Percentiles rank a stretch among this genome's conserved stretches.
Conservation (phyloP, 768 basidiomycete species). For the Lactarius psammicola region DNA sequence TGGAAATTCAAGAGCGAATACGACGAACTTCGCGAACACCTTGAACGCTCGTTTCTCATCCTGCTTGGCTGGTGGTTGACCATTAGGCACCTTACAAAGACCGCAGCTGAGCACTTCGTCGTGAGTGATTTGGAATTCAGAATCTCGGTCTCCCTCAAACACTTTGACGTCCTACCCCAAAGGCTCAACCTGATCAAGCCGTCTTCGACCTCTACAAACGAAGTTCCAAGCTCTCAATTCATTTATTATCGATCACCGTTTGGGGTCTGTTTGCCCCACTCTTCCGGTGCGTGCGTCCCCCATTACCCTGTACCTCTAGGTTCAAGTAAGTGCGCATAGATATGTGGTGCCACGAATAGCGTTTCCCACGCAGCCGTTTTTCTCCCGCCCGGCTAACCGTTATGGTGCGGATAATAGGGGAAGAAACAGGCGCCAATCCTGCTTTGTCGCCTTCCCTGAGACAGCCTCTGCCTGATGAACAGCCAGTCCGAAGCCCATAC, state of each 20-base stretch:
- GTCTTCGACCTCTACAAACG: neutral
- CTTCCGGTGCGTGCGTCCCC: conserved; percentile 7
- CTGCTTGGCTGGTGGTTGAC: conserved; percentile 7
- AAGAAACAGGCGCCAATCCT: too few relatives aligned
- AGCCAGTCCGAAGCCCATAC: neutral
- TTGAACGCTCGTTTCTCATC: conserved; percentile 9
- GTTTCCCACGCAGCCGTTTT: neutral
- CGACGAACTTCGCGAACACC: conserved; percentile 18
- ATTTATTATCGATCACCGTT: neutral
- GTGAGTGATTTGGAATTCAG: conserved; percentile 4
- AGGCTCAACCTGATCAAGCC: neutral
- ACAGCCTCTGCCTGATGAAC: neutral
- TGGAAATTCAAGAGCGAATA: conserved; percentile 21
- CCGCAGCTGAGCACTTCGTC: neutral
- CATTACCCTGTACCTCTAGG: neutral
- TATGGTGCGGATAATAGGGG: neutral
- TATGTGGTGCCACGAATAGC: neutral
- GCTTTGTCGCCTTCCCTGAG: neutral
- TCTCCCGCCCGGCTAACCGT: neutral
- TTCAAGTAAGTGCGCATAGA: neutral
- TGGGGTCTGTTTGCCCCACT: neutral
- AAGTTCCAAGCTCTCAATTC: neutral
- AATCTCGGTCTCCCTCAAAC: neutral
- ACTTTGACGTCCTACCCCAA: neutral
- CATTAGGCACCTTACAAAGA: neutral